Evolutionary conservation across 495 filamentous ascomycete genomes (phyloP), one percentile per base, ranked within the genome.

Genomic region (Neurospora sp.): DNA sequence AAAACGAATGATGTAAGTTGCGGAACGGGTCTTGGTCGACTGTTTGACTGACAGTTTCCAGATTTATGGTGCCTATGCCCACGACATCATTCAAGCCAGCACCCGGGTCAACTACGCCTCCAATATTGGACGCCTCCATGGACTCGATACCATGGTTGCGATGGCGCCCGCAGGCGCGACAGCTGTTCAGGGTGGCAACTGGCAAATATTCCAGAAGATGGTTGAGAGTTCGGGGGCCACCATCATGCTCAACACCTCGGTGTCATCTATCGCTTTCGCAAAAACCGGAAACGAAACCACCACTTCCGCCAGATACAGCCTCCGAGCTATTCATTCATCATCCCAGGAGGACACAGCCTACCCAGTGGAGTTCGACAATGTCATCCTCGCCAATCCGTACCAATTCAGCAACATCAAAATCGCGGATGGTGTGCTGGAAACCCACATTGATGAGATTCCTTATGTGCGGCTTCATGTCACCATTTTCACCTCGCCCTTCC

Each of bases 31-130:
- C 53, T 35, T 65, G 27, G 12, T 65, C 27, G 40, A n/a, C 37
- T 35, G 39, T n/a, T 70, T 35, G n/a, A 27, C 70, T 72, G 31
- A 72, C 42, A 7, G 7, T n/a, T 22, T 14, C 14, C 20, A 88
- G 85, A 87, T 98, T 45, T 85, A 85, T 3, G 81, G 84, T 0
- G 74, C 80, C 10, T 99, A 96, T 78, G 82, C 92, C 2, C 88
- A 88, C 12, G 94, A 99, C 68, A 89, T 99, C 53, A 88, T 99
- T 14, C 96, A 98, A 82, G 93, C 96, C 3, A 92, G 90, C 74
- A 98, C 96, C 1, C 86, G 96, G 6, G 96, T 98, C 59, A 99
- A 99, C 78, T 98, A 98, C 82, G 96, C 91, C 0, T 93, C 95
- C 74, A 98, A 99, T 73, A 78, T 99, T 8, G 85, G 82, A 3